Conservation (phyloP, 352 stramenopile genomes). For the Halophytophthora batemanensis region DNA sequence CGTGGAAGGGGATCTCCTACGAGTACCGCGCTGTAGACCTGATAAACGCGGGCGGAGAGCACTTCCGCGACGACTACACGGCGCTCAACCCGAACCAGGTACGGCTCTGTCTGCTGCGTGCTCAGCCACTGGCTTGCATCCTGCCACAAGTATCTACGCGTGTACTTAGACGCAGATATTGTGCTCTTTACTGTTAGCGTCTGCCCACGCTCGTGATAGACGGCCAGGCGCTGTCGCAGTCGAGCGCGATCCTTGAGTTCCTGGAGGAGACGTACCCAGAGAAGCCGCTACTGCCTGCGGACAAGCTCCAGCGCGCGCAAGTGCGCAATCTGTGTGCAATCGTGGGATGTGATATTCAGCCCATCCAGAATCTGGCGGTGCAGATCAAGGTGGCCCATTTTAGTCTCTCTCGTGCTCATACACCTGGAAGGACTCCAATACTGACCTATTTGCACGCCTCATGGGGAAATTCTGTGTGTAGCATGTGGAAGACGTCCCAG, state of each 20-base stretch:
- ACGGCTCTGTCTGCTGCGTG: background rate
- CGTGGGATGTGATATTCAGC: constrained; percentile 90
- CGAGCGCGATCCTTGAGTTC: constrained; percentile 92
- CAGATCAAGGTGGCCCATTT: constrained; percentile 45
- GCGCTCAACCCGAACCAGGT: constrained; percentile 67
- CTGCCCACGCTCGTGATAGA: constrained; percentile 86
- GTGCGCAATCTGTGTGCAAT: constrained; percentile 89
- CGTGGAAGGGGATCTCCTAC: constrained; percentile 83
- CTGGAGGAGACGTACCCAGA: constrained; percentile 84
- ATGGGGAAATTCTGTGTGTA: constrained; percentile 3
- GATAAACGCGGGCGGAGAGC: constrained; percentile 52
- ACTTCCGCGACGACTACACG: constrained; percentile 53
- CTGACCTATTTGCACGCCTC: no score
- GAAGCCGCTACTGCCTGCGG: constrained; percentile 67
- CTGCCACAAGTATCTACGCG: background rate
- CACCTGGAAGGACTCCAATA: background rate
- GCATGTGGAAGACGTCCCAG: constrained; percentile 34
- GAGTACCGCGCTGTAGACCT: constrained; percentile 77
- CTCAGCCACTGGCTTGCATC: background rate
- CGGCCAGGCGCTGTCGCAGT: constrained; percentile 73
- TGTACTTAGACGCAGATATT: background rate
- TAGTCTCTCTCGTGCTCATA: background rate
- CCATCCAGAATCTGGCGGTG: constrained; percentile 87
- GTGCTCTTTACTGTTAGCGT: constrained; percentile 26
- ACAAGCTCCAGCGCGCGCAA: constrained; percentile 61